Percentiles rank a stretch among this genome's conserved stretches.
Conservation (phyloP, 2,329 filamentous ascomycete species). For the Ophiostoma sp. region DNA sequence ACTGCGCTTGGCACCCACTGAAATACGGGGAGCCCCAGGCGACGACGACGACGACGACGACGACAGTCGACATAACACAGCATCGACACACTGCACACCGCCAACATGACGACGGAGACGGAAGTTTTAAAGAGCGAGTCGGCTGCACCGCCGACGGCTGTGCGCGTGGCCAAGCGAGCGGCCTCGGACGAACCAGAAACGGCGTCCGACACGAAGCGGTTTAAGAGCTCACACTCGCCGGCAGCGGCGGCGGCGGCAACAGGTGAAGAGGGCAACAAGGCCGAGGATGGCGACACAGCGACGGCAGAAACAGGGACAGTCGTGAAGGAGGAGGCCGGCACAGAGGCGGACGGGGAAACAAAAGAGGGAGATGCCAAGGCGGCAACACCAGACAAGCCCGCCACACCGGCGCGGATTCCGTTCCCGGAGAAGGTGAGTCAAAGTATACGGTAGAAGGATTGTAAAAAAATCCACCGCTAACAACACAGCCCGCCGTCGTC, state of each 20-base stretch:
- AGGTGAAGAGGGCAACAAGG: neutral
- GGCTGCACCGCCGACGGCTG: neutral
- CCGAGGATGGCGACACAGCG: conserved; percentile 37
- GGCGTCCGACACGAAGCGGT: conserved; percentile 63
- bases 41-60: neutral
- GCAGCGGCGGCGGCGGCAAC: neutral
- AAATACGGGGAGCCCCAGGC: neutral
- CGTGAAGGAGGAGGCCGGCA: neutral
- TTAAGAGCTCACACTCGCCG: conserved; percentile 54
- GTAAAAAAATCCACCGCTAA: neutral
- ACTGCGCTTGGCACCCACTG: conserved; percentile 1
- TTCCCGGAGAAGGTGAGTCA: conserved; percentile 78
- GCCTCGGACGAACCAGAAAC: conserved; percentile 65
- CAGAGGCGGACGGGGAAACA: neutral
- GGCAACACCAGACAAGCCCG: conserved; percentile 37
- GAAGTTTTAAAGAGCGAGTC: neutral
- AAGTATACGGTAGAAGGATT: neutral
- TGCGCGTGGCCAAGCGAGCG: conserved; percentile 62
- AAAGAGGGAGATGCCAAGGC: neutral
- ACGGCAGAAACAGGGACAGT: neutral
- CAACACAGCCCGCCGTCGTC: conserved; percentile 69
- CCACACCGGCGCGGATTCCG: conserved; percentile 65
- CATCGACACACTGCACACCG: neutral
- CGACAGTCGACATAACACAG: neutral
- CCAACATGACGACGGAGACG: neutral